phyloP scores from a whole-genome alignment of 345 rosid species.

The Aurinia saxatilis region DNA sequence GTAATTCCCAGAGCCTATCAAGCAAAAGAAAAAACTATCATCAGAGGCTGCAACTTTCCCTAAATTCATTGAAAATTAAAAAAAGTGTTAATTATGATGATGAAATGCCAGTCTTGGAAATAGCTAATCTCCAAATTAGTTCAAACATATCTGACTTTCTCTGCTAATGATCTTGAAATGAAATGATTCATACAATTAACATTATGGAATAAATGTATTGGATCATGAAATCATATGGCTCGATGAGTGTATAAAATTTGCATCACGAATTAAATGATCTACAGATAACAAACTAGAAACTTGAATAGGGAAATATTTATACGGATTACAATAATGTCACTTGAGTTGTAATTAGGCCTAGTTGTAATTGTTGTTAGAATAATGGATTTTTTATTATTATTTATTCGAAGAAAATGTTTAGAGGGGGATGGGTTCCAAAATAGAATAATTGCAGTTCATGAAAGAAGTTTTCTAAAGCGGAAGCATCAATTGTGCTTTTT shows the following conservation, averaged over 20 bases:
- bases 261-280: background rate
- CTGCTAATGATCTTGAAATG: background rate
- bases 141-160: background rate
- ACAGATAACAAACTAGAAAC: background rate
- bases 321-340: slow-evolving; percentile 5
- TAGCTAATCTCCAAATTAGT: slow-evolving; percentile 12
- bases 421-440: slow-evolving; percentile 4
- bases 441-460: slow-evolving; percentile 28
- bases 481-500: slow-evolving; percentile 28
- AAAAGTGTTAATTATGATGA: slow-evolving; percentile 21
- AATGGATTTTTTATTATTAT: background rate
- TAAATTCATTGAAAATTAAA: slow-evolving; percentile 17
- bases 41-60: slow-evolving; percentile 17
- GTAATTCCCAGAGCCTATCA: slow-evolving; percentile 19
- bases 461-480: slow-evolving; percentile 50
- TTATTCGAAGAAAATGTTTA: background rate
- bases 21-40: background rate
- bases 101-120: slow-evolving; percentile 6
- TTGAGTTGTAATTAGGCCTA: too few relatives aligned
- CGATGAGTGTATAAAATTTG: background rate
- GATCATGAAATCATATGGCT: background rate
- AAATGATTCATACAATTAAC: background rate
- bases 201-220: background rate
- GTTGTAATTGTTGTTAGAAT: slow-evolving; percentile 1
- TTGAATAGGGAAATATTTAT: background rate